phyloP scores from a whole-genome alignment of 345 rosid genomes.

The Clarkia xantiana region DNA sequence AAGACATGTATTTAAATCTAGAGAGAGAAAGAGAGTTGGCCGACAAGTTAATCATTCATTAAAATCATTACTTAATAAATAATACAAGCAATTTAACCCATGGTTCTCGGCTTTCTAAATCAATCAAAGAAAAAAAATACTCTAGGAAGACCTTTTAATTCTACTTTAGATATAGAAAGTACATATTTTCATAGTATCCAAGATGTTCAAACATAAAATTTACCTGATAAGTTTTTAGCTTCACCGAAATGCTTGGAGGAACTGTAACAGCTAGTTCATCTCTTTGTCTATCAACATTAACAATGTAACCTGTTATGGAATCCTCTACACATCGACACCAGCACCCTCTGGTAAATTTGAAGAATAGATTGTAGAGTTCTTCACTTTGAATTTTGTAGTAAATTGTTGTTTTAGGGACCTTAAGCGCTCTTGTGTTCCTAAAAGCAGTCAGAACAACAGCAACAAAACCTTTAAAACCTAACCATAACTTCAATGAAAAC shows the following conservation, averaged over 20 bases:
- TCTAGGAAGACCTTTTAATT: too few species aligned
- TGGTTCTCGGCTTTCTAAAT: too few species aligned
- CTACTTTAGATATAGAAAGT: too few species aligned
- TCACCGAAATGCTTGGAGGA: conserved; percentile 72
- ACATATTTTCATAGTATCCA: not conserved
- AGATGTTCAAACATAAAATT: conserved; percentile 7
- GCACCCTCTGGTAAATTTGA: conserved; percentile 47
- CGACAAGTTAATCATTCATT: too few species aligned
- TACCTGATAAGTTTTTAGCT: conserved; percentile 95
- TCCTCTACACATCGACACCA: conserved; percentile 68
- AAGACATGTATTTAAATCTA: too few species aligned
- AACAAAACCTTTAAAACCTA: conserved; percentile 10
- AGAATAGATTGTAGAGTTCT: conserved; percentile 26
- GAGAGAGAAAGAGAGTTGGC: too few species aligned
- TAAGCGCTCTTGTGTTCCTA: conserved; percentile 93
- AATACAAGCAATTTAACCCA: too few species aligned
- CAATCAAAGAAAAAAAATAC: too few species aligned
- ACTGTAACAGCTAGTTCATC: conserved; percentile 90
- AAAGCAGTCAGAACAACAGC: conserved; percentile 12
- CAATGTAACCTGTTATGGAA: conserved; percentile 64
- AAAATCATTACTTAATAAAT: too few species aligned
- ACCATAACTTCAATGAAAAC: conserved; percentile 7
- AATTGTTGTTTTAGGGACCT: conserved; percentile 64
- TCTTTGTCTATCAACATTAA: conserved; percentile 92
- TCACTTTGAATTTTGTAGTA: conserved; percentile 47